Evolutionary conservation across 2,329 filamentous ascomycete species (phyloP), one percentile per base, ranked within the genome.

Genomic region (Pseudogymnoascus sp.): DNA sequence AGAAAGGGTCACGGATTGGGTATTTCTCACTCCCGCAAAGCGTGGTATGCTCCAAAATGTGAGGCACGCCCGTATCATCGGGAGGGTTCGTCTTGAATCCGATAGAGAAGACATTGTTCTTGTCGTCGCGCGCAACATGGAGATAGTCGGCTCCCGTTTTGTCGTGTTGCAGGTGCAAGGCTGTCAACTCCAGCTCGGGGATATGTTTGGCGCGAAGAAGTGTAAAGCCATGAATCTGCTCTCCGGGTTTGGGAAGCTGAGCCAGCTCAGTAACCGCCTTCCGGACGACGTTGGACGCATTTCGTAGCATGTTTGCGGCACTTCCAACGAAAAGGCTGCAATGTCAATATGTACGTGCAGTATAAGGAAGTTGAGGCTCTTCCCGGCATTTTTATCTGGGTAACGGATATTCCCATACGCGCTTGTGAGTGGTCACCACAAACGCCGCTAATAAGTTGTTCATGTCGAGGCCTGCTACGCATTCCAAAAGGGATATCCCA

Each of bases 21-120:
- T 93, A 96, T 75, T 96, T 96, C 75, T 96, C 82, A 73, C 93
- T 98, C 22, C 95, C 95, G 73, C 95, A 99, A 46, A 99, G 80
- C 1, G 95, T 98, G 19, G 95, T 97, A 78, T 99, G 95, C 79
- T 99, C 95, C 63, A 99, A 82, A 70, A 99, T 98, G 77, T 99
- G 95, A 16, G 95, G 95, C 46, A 99, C 87, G 60, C 95, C 95
- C 0, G 95, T 98, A 72, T 95, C 92, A 77, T 99, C 92, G 7
- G 93, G 93, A 16, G 95, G 95, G 74, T 98, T 98, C 24, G 95
- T 99, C 84, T 97, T 97, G 86, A 99, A 99, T 61, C 93, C 95
- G 72, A 99, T 96, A 38, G 93, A 96, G 78, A 99, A 99, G 74
- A 98, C 95, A 90, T 99, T 99, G 79, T 99, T 99, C 80, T 89